A percentile compares a stretch with the other conserved stretches of the same genome.
These are phyloP conservation scores for Plasmopara muralis DNA, from an alignment of 352 stramenopile species.

Conservation along the genomic window DNA sequence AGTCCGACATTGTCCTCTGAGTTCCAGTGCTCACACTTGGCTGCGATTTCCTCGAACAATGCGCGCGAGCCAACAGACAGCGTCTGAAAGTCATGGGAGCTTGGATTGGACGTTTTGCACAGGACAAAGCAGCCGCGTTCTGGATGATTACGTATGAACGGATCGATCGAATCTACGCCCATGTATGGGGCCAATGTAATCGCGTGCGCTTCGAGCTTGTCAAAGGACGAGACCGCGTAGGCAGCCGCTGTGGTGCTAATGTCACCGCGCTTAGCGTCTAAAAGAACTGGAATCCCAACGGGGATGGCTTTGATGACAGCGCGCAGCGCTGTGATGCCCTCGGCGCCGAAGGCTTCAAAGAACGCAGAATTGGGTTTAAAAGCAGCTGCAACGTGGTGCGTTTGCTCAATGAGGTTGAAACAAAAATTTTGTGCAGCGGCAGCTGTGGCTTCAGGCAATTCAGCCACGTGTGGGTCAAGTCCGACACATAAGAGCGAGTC, in stretches of 20 bases:
- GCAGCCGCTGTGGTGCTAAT: slow-evolving; percentile 96
- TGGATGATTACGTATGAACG: slow-evolving; percentile 89
- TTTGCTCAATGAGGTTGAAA: slow-evolving; percentile 92
- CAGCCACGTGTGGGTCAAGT: slow-evolving; percentile 91
- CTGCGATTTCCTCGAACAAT: slow-evolving; percentile 89
- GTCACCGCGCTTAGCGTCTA: slow-evolving; percentile 98
- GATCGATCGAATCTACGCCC: slow-evolving; percentile 96
- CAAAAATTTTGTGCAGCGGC: slow-evolving; percentile 93
- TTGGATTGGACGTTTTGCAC: slow-evolving; percentile 99
- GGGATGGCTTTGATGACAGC: slow-evolving; percentile 88
- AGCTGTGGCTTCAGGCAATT: slow-evolving; percentile 76
- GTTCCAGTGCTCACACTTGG: slow-evolving; percentile 88
- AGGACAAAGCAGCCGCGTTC: slow-evolving; percentile 94
- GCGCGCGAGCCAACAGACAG: slow-evolving; percentile 40
- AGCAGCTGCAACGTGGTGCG: slow-evolving; percentile 86
- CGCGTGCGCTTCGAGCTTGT: slow-evolving; percentile 88
- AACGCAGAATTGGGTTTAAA: slow-evolving; percentile 99
- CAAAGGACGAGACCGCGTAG: slow-evolving; percentile 93
- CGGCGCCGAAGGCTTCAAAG: slow-evolving; percentile 91
- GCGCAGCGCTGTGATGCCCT: slow-evolving; percentile 86
- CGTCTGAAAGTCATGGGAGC: slow-evolving; percentile 94
- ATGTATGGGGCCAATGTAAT: slow-evolving; percentile 98
- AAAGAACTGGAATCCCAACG: slow-evolving; percentile 90
- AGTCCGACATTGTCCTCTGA: slow-evolving; percentile 90
- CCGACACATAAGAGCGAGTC: slow-evolving; percentile 98